These are phyloP conservation scores for Barnettozyma botsteinii DNA, from an alignment of 805 yeast genomes.

Conservation along the genomic window DNA sequence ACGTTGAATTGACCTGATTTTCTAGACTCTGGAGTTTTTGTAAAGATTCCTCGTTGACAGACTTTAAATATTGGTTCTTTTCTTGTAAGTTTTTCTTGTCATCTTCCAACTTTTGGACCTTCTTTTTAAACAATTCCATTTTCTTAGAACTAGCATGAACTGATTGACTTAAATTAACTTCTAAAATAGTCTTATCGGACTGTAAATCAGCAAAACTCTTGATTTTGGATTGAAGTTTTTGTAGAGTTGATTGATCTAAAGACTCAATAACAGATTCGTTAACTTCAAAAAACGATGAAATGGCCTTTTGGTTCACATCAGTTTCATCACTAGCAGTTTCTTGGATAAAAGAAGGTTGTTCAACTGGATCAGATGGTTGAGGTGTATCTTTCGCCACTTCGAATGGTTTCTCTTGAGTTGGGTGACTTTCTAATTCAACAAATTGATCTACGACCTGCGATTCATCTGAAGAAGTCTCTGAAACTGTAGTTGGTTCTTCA, in stretches of 20 bases:
- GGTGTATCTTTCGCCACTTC: slow-evolving; percentile 14
- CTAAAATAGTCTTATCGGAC: slow-evolving; percentile 33
- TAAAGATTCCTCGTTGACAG: slow-evolving; percentile 20
- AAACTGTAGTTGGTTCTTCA: neutral
- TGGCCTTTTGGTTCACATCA: slow-evolving; percentile 11
- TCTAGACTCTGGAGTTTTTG: slow-evolving; percentile 16
- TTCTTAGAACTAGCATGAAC: slow-evolving; percentile 31
- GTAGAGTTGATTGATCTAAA: slow-evolving; percentile 21
- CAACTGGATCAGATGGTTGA: slow-evolving; percentile 1
- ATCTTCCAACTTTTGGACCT: slow-evolving; percentile 22
- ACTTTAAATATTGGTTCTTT: slow-evolving; percentile 17
- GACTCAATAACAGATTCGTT: slow-evolving; percentile 21
- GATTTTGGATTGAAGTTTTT: slow-evolving; percentile 27
- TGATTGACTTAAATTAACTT: slow-evolving; percentile 36
- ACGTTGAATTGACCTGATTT: slow-evolving; percentile 5
- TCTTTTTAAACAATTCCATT: slow-evolving; percentile 28
- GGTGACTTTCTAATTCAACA: neutral
- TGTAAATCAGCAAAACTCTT: slow-evolving; percentile 31
- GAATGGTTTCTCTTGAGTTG: slow-evolving; percentile 3
- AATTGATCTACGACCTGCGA: neutral
- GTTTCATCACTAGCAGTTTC: neutral
- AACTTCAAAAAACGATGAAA: slow-evolving; percentile 32
- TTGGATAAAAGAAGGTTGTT: neutral
- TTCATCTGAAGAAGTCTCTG: neutral
- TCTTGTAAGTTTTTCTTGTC: slow-evolving; percentile 22